Evolutionary conservation across 257 asterid genomes (phyloP).

Genomic region (Solanum lycopersicoides): DNA sequence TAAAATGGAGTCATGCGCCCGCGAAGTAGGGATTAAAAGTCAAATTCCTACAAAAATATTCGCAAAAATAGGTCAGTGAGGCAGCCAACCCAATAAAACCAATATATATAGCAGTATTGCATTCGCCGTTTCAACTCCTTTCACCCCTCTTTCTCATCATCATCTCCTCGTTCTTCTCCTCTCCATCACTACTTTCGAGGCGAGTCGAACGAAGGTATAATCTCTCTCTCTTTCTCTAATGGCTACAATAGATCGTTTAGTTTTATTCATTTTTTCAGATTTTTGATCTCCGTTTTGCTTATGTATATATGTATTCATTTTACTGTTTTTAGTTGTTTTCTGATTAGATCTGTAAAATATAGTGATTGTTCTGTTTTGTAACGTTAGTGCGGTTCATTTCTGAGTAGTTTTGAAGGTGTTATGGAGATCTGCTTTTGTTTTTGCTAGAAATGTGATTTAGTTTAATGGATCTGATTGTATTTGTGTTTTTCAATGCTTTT

Average conservation of each 20-base stretch:
- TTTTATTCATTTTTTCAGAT: not conserved
- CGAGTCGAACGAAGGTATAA: conserved; percentile 29
- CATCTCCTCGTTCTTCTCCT: conserved; percentile 22
- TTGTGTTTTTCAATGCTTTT: not conserved
- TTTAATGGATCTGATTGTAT: not conserved
- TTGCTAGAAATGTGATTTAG: not conserved
- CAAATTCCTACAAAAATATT: not conserved
- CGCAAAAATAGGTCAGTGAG: not conserved
- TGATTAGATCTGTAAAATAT: not conserved
- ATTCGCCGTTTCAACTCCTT: not conserved
- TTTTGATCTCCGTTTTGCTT: not conserved
- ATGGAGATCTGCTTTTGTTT: not conserved
- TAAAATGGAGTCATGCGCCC: not conserved
- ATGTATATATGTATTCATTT: not conserved
- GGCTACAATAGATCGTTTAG: not conserved
- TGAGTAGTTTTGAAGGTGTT: not conserved
- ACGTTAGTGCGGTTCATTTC: not conserved
- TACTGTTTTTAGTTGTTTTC: not conserved
- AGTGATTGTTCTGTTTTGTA: not conserved
- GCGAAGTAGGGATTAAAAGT: not conserved
- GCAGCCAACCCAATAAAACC: not conserved
- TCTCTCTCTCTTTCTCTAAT: not conserved
- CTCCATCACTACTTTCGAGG: conserved; percentile 15
- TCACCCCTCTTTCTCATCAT: not conserved
- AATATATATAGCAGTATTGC: not conserved